Conservation (phyloP, 228 moss, liverwort and hornwort genomes). For the Sphagnum fallax region DNA sequence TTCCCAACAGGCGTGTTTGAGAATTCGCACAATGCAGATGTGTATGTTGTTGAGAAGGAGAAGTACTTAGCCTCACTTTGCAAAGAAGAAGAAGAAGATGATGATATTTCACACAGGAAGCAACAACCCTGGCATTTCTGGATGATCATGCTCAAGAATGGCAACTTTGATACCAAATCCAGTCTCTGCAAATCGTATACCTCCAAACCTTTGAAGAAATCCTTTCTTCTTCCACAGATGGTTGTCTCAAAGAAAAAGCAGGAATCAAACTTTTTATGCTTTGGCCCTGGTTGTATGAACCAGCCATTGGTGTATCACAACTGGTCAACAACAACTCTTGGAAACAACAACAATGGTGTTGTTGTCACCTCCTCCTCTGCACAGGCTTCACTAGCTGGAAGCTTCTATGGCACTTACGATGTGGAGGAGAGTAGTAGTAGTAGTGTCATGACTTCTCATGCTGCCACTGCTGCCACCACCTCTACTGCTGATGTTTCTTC, state of each 20-base stretch:
- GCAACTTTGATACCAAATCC: slow-evolving; percentile 60
- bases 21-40: slow-evolving; percentile 40
- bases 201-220: neutral
- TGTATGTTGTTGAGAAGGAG: slow-evolving; percentile 77
- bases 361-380: too few relatives aligned
- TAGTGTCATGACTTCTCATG: too few relatives aligned
- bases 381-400: slow-evolving; percentile 31
- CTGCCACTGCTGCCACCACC: slow-evolving; percentile 2
- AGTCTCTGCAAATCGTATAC: slow-evolving; percentile 54
- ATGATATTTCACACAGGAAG: neutral
- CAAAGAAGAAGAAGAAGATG: slow-evolving; percentile 19
- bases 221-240: too few relatives aligned
- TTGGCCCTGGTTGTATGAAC: slow-evolving; percentile 88
- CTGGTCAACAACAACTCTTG: slow-evolving; percentile 17
- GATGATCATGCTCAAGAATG: slow-evolving; percentile 98
- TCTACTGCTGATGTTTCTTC: neutral
- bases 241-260: neutral
- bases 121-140: slow-evolving; percentile 66
- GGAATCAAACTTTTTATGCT: slow-evolving; percentile 50
- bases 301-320: slow-evolving; percentile 64
- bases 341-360: neutral
- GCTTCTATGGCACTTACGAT: slow-evolving; percentile 77
- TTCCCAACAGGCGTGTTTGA: slow-evolving; percentile 48
- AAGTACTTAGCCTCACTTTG: slow-evolving; percentile 68
- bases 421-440: slow-evolving; percentile 9